Percentiles rank a stretch among this genome's conserved stretches.
These are phyloP conservation scores for Wolfiporia cocos DNA, from an alignment of 1,284 basidiomycete genomes.

Conservation along the genomic window DNA sequence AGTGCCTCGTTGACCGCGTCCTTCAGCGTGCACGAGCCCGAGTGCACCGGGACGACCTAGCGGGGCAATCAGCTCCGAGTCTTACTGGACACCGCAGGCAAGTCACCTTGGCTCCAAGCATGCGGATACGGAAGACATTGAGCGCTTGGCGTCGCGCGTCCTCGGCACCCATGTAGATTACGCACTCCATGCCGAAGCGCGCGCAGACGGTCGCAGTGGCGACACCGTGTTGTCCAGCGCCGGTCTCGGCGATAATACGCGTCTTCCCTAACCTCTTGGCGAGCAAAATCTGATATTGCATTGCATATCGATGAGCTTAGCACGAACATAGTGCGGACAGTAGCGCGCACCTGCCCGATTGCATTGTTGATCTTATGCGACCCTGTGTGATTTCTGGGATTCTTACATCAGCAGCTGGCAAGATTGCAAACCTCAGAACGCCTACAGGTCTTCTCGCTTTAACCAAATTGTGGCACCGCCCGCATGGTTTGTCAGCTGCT, in stretches of 20 bases:
- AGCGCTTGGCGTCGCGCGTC: conserved; percentile 93
- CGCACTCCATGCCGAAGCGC: conserved; percentile 92
- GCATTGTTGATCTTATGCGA: conserved; percentile 98
- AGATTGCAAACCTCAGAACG: conserved; percentile 9
- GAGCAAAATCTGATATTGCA: conserved; percentile 67
- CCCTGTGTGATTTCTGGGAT: conserved; percentile 83
- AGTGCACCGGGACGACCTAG: conserved; percentile 89
- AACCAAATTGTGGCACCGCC: conserved; percentile 94
- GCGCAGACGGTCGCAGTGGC: conserved; percentile 98
- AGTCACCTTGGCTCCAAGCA: conserved; percentile 86
- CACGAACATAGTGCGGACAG: neutral
- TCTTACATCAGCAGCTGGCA: conserved; percentile 1
- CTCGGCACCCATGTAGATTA: conserved; percentile 99
- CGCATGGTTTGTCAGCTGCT: conserved; percentile 59
- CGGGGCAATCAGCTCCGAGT: conserved; percentile 5
- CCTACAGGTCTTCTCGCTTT: conserved; percentile 92
- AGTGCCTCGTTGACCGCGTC: conserved; percentile 97
- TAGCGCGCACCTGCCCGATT: conserved; percentile 69
- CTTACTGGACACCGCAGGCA: neutral
- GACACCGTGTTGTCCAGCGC: conserved; percentile 98
- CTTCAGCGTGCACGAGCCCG: conserved; percentile 93
- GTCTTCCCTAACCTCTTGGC: conserved; percentile 92
- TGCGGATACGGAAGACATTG: conserved; percentile 97
- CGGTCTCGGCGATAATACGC: conserved; percentile 97
- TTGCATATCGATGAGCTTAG: conserved; percentile 7